These are phyloP conservation scores for Amoeboaphelidium occidentale DNA, from an alignment of 371 early-diverging fungal genomes.

Conservation along the genomic window DNA sequence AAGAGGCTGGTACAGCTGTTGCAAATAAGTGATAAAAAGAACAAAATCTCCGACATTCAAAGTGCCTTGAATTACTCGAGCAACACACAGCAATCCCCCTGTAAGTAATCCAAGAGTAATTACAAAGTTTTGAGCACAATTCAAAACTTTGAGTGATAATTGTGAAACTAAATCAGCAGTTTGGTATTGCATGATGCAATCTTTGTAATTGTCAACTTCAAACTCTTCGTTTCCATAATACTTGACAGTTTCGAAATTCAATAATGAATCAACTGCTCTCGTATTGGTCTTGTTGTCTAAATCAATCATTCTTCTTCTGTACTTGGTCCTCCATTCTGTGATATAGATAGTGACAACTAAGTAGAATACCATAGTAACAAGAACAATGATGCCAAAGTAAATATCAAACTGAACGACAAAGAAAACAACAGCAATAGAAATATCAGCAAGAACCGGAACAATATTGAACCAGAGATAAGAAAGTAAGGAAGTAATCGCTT, in stretches of 20 bases:
- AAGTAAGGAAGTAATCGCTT: slow-evolving; percentile 46
- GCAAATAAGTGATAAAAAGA: slow-evolving; percentile 52
- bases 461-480: slow-evolving; percentile 64
- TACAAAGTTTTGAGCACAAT: slow-evolving; percentile 54
- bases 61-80: slow-evolving; percentile 36
- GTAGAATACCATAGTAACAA: slow-evolving; percentile 63
- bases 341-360: slow-evolving; percentile 50
- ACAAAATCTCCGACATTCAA: slow-evolving; percentile 67
- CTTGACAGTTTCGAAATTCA: slow-evolving; percentile 93
- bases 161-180: slow-evolving; percentile 45
- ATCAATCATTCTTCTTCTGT: slow-evolving; percentile 44
- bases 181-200: slow-evolving; percentile 49
- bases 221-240: slow-evolving; percentile 41
- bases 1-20: slow-evolving; percentile 43
- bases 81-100: slow-evolving; percentile 44
- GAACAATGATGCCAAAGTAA: slow-evolving; percentile 51
- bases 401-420: slow-evolving; percentile 43
- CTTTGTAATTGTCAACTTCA: slow-evolving; percentile 47
- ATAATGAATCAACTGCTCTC: slow-evolving; percentile 58
- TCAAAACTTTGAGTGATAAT: slow-evolving; percentile 44
- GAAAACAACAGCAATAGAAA: slow-evolving; percentile 43
- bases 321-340: slow-evolving; percentile 77
- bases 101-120: slow-evolving; percentile 50
- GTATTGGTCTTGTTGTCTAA: slow-evolving; percentile 15
- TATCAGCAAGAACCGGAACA: slow-evolving; percentile 62